Conservation (phyloP, 108 stramenopile genomes). For the Schizochytrium sp. region DNA sequence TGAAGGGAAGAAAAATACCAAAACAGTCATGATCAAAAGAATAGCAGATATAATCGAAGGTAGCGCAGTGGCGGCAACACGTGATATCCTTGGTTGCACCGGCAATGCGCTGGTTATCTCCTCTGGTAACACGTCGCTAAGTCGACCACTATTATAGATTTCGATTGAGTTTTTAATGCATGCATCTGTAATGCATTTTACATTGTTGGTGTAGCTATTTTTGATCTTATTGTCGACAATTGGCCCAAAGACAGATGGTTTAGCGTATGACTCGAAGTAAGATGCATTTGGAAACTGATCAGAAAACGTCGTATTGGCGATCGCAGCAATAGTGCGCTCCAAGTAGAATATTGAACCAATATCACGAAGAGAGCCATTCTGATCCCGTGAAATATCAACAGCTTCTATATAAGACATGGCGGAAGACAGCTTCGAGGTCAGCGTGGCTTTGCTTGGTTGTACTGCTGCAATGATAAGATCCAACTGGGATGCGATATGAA, state of each 20-base stretch:
- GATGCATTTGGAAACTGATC: not conserved
- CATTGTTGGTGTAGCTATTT: not conserved
- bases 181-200: conserved; percentile 7
- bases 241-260: not conserved
- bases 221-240: not conserved
- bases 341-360: conserved; percentile 36
- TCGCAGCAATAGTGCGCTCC: not conserved
- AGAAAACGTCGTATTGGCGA: not conserved
- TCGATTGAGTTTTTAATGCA: conserved; percentile 49
- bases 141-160: not conserved
- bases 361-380: conserved; percentile 41
- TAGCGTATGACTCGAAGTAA: conserved; percentile 24
- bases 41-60: not conserved
- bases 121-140: not conserved
- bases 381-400: not conserved
- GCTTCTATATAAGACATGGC: not conserved
- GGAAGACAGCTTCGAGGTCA: not conserved
- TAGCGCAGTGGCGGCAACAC: not conserved
- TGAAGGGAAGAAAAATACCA: not conserved
- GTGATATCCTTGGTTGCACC: not conserved
- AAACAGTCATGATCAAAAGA: not conserved
- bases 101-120: not conserved
- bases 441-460: not conserved
- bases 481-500: conserved; percentile 3
- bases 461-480: conserved; percentile 21